A percentile compares a stretch with the other conserved stretches of the same genome.
Evolutionary conservation across 148 eudicot genomes (phyloP).

Genomic region (Simmondsia chinensis): DNA sequence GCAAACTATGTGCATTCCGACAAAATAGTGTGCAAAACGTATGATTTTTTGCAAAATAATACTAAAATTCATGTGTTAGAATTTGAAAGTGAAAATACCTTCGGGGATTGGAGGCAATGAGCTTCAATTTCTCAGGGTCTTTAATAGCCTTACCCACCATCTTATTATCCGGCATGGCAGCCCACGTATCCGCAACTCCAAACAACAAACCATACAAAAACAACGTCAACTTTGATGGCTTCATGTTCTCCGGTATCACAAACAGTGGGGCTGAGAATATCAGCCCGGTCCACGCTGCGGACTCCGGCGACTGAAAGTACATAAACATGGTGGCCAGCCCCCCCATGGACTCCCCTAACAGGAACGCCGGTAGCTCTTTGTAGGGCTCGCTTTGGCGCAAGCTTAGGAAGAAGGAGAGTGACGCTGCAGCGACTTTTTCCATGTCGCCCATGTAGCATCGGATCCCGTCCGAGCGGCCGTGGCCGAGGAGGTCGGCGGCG

Average conservation of each 20-base stretch:
- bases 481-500: conserved; percentile 64
- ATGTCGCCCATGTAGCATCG: conserved; percentile 50
- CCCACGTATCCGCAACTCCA: conserved; percentile 49
- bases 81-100: too few relatives aligned
- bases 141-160: conserved; percentile 42
- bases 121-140: conserved; percentile 36
- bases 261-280: conserved; percentile 62
- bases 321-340: conserved; percentile 47
- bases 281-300: conserved; percentile 50
- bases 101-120: conserved; percentile 41
- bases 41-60: too few relatives aligned
- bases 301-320: conserved; percentile 49
- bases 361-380: conserved; percentile 38
- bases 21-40: too few relatives aligned
- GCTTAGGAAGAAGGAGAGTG: conserved; percentile 29
- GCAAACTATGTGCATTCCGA: too few relatives aligned
- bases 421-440: conserved; percentile 32
- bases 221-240: conserved; percentile 40
- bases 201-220: conserved; percentile 37
- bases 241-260: conserved; percentile 52
- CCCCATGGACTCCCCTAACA: conserved; percentile 58
- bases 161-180: conserved; percentile 42
- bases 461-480: conserved; percentile 60
- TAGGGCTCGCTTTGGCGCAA: conserved; percentile 36
- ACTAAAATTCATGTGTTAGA: too few relatives aligned